phyloP scores from a whole-genome alignment of 192 early-diverging fungal species.

The Coemansia sp. region DNA sequence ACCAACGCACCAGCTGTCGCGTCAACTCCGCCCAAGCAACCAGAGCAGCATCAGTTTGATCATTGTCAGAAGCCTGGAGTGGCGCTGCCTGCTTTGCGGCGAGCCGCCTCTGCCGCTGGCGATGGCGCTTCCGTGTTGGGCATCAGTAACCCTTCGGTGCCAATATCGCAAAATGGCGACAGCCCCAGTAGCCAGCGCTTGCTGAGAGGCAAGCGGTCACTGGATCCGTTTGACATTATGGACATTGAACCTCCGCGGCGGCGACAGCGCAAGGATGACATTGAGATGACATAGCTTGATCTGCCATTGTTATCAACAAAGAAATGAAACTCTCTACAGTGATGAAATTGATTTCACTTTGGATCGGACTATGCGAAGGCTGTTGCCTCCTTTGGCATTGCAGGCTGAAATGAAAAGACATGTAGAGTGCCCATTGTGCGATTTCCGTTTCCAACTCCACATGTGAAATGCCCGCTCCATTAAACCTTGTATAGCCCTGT shows the following conservation, averaged over 20 bases:
- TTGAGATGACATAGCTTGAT: constrained; percentile 30
- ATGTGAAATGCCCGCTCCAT: neutral
- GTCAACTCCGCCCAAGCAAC: neutral
- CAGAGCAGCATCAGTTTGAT: neutral
- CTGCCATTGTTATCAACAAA: neutral
- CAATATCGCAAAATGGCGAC: neutral
- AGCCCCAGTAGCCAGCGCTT: neutral
- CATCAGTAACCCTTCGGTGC: too few relatives aligned
- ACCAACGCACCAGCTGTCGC: neutral
- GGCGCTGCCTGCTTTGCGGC: neutral
- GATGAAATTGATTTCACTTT: neutral
- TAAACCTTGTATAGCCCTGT: neutral
- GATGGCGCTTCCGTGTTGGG: neutral
- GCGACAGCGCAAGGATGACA: constrained; percentile 40
- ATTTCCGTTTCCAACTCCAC: neutral
- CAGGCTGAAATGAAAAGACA: neutral
- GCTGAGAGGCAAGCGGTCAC: constrained; percentile 18
- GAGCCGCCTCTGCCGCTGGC: constrained; percentile 1
- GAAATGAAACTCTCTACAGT: neutral
- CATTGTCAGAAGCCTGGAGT: neutral
- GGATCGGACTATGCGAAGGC: neutral
- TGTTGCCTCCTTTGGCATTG: neutral
- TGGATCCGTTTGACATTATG: constrained; percentile 36
- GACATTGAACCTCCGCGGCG: constrained; percentile 48
- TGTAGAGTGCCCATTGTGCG: neutral